Base-by-base conservation (phyloP, 768 basidiomycete species). In the Hygrocybe coccinea region DNA sequence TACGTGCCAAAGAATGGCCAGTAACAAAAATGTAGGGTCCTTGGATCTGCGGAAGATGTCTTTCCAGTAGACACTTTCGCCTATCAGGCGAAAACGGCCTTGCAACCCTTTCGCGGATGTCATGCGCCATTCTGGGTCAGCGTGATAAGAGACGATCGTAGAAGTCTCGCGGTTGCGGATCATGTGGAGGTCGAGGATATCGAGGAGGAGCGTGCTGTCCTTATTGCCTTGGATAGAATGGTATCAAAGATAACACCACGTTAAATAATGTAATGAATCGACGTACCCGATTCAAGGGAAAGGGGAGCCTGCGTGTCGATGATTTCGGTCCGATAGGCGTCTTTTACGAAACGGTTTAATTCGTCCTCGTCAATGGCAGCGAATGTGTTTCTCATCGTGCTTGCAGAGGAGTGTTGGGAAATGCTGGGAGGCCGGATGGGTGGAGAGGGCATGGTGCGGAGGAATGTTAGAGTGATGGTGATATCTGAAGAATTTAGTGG, bases 1-100 rank as follows among this genome's bases (percentile, higher is more conserved):
- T 0, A 80, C 76, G 54, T 82, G 82, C 83, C 83, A 84, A 21
- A 84, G 64, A 6, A 78, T 66, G 45, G 77, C 70, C 5, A 84
- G 59, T 44, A 84, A 69, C 8, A 84, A 60, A 54, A 83, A 82
- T 0, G 82, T 84, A 6, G 82, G 79, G 55, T 84, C 83, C 4
- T 69, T 49, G 51, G 71, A 68, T 8, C 65, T 64, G 11, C 58
- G 66, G 64, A 71, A 80, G 44, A 78, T 75, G 14, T 69, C 67
- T 48, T 68, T 69, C 78, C 78, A 79, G 58, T 79, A 78, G 2
- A 78, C 76, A 0, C 74, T 74, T 19, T 66, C 68, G 3, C 76
- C 75, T 0, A 70, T 72, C 17, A 71, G 64, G 12, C 66, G 63
- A n/a, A 77, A 60, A 1, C 77, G 71, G 5, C 64, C 58, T 50